These are phyloP conservation scores for Arthrobotrys musiformis DNA, from an alignment of 2,329 filamentous ascomycete genomes.

Conservation along the genomic window DNA sequence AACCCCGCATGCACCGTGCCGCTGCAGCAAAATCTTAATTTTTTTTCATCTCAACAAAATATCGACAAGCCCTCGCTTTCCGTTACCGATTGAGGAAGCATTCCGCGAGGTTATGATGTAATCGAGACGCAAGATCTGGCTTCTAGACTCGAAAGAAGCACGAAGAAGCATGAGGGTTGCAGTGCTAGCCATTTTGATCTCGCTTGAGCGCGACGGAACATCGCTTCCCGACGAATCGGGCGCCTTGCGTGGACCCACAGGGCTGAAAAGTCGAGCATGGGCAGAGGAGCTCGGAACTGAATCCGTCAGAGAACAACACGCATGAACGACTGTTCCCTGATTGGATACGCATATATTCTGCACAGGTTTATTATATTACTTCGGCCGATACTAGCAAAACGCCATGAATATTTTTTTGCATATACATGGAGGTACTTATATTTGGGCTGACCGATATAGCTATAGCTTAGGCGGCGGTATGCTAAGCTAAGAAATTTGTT, in stretches of 20 bases:
- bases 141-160: background rate
- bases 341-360: background rate
- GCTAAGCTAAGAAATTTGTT: too few relatives aligned
- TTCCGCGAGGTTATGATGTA: slow-evolving; percentile 2
- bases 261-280: background rate
- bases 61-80: background rate
- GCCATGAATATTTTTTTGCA: background rate
- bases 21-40: background rate
- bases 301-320: background rate
- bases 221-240: slow-evolving; percentile 1
- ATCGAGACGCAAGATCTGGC: background rate
- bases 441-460: background rate
- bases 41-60: background rate
- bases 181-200: background rate
- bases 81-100: background rate
- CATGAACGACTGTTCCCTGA: background rate
- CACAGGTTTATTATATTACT: too few relatives aligned
- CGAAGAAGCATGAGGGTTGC: background rate
- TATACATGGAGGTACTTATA: too few relatives aligned
- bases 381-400: background rate
- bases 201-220: slow-evolving; percentile 5
- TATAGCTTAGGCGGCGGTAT: background rate
- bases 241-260: background rate
- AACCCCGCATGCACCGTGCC: slow-evolving; percentile 10
- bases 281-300: slow-evolving; percentile 6